Evolutionary conservation across 2,329 filamentous ascomycete species (phyloP).

Genomic region (Colletotrichum sidae): DNA sequence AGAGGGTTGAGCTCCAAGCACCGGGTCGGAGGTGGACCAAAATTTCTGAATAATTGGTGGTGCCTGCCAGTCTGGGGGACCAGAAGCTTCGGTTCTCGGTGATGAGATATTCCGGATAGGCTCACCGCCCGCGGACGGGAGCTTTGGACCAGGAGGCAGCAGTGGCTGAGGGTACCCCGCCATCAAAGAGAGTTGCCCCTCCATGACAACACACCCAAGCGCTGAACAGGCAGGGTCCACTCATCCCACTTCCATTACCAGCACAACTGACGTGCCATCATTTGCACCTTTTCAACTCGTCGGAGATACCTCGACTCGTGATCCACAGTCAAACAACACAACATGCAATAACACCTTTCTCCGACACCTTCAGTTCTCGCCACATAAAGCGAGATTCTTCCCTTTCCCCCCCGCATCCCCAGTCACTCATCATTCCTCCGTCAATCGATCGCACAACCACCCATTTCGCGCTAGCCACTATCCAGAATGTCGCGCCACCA

Average conservation of each 20-base stretch:
- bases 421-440: neutral
- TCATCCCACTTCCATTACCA: conserved; percentile 31
- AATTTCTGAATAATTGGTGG: conserved; percentile 41
- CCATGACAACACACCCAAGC: conserved; percentile 21
- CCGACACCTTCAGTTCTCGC: neutral
- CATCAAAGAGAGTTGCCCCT: conserved; percentile 34
- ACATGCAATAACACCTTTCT: conserved; percentile 15
- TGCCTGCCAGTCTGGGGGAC: conserved; percentile 36
- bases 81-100: conserved; percentile 36
- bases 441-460: neutral
- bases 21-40: conserved; percentile 37
- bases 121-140: conserved; percentile 34
- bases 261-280: conserved; percentile 30
- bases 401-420: neutral
- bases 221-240: conserved; percentile 17
- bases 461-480: neutral
- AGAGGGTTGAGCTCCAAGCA: conserved; percentile 37
- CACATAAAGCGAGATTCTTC: neutral
- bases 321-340: neutral
- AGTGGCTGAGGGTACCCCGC: conserved; percentile 28
- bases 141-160: neutral
- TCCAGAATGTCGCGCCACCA: conserved; percentile 59
- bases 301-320: conserved; percentile 3
- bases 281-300: conserved; percentile 20
- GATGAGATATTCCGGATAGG: conserved; percentile 31